A percentile compares a stretch with the other conserved stretches of the same genome.
These are phyloP conservation scores for Paramecium sexaurelia DNA, from an alignment of 73 alveolate genomes.

Conservation along the genomic window DNA sequence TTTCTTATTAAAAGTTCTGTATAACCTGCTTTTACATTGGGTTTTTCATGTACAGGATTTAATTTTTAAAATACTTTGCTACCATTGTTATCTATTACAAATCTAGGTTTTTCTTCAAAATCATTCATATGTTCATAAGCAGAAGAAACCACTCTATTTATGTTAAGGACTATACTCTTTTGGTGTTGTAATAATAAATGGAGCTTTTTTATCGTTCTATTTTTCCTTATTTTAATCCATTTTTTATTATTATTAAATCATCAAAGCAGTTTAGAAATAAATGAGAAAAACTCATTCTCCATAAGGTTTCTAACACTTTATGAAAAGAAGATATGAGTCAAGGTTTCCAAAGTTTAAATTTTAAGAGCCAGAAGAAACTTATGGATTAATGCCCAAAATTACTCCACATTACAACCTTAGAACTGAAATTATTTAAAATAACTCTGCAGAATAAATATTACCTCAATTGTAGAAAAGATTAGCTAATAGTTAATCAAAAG, in stretches of 20 bases:
- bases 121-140: background rate
- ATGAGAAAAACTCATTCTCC: slow-evolving; percentile 32
- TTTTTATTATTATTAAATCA: background rate
- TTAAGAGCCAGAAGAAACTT: background rate
- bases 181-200: background rate
- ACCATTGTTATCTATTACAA: background rate
- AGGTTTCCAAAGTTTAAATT: background rate
- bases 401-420: background rate
- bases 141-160: background rate
- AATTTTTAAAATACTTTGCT: background rate
- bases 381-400: background rate
- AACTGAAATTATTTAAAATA: background rate
- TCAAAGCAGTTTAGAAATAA: background rate
- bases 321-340: slow-evolving; percentile 5
- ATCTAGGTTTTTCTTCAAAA: background rate
- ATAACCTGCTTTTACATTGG: slow-evolving; percentile 9
- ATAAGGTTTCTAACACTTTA: background rate
- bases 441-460: background rate
- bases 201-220: no score
- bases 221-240: background rate
- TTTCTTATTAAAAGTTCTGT: background rate
- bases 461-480: background rate
- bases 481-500: background rate
- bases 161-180: background rate
- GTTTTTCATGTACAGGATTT: background rate